Base-by-base conservation (phyloP, 192 early-diverging fungal species). In the Umbelopsis ramanniana region DNA sequence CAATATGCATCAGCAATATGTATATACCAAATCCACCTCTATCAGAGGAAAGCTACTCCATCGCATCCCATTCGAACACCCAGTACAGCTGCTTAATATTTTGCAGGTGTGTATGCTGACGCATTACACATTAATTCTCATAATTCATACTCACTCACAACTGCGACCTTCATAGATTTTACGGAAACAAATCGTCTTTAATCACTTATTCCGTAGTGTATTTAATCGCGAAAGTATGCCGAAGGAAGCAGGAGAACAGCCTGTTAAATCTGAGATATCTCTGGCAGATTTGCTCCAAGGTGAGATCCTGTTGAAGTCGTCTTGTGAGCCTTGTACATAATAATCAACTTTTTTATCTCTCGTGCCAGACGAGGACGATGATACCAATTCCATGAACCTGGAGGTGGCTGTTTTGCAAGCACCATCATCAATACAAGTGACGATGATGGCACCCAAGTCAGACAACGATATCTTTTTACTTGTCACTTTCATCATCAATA, bases 101-200 rank as follows among this genome's bases (percentile, higher is more conserved):
- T 55, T 69, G 24, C 72, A 72, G 70, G 77, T 79, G 67, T 22
- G 33, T 69, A n/a, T 52, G 15, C 3, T 24, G 29, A 29, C 22
- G 33, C 3, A 6, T 46, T 63, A 2, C 22, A 14, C 11, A n/a
- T n/a, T 43, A 7, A 43, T 0, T 57, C 43, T 26, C 46, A 33
- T 15, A n/a, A 19, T 21, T 40, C 3, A 9, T 21, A 4, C 45
- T 57, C 38, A 40, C 40, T 17, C n/a, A 52, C 15, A 1, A 37
- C 55, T 0, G 11, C 12, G n/a, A 0, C 5, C 40, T 23, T 66
- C 15, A 29, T 29, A 53, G 35, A 23, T 23, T 29, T 24, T 79
- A 37, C 77, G 77, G 29, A 73, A 79, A 60, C 77, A 79, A 60
- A 68, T 72, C n/a, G 74, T 74, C 66, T 79, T 74, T 66, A 79